Conservation (phyloP, 257 asterid genomes). For the Forsythia suspensa region DNA sequence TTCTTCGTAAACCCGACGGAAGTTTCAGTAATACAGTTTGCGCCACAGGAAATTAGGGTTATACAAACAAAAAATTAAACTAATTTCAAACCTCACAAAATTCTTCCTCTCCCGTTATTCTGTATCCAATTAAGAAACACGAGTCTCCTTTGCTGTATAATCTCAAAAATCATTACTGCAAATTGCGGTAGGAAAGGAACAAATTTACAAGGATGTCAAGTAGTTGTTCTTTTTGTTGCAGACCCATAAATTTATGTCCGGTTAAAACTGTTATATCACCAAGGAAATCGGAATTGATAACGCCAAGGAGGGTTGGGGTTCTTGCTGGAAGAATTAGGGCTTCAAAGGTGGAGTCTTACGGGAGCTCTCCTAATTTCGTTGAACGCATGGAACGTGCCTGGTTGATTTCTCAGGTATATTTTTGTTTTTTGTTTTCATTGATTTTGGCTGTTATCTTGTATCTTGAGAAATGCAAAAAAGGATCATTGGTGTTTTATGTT, state of each 20-base stretch:
- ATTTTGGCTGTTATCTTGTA: neutral
- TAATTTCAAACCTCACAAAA: neutral
- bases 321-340: slow-evolving; percentile 42
- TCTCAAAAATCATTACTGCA: neutral
- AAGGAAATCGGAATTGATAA: slow-evolving; percentile 15
- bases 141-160: neutral
- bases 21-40: slow-evolving; percentile 24
- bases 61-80: neutral
- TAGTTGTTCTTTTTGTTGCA: slow-evolving; percentile 29
- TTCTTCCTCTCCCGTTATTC: neutral
- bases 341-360: slow-evolving; percentile 68
- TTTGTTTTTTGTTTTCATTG: neutral
- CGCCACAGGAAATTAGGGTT: slow-evolving; percentile 28
- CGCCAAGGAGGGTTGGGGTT: slow-evolving; percentile 31
- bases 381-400: slow-evolving; percentile 86
- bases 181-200: neutral
- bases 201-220: slow-evolving; percentile 22
- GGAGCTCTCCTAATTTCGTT: slow-evolving; percentile 49
- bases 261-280: slow-evolving; percentile 14
- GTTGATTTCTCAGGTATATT: slow-evolving; percentile 79
- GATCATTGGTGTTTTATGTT: neutral
- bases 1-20: neutral
- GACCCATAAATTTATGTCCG: slow-evolving; percentile 24
- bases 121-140: neutral
- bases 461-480: neutral